These are phyloP conservation scores for Annulohypoxylon bovei DNA, from an alignment of 495 filamentous ascomycete genomes.

Conservation along the genomic window DNA sequence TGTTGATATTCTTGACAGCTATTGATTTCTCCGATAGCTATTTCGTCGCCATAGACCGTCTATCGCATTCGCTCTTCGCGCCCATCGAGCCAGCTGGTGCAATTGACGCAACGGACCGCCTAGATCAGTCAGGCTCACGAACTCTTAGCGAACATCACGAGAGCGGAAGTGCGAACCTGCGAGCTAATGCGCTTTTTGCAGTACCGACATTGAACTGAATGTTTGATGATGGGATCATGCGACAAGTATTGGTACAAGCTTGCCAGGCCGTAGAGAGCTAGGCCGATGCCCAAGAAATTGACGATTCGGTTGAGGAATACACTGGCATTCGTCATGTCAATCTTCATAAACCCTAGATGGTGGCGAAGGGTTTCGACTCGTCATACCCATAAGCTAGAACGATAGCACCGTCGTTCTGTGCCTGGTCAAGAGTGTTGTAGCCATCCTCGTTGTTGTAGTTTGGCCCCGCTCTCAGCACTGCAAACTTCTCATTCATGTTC, in stretches of 20 bases:
- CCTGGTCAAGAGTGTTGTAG: slow-evolving; percentile 76
- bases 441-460: slow-evolving; percentile 56
- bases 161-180: slow-evolving; percentile 59
- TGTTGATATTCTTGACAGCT: background rate
- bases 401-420: slow-evolving; percentile 74
- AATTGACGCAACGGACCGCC: slow-evolving; percentile 74
- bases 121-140: slow-evolving; percentile 38
- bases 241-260: slow-evolving; percentile 69
- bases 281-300: slow-evolving; percentile 72
- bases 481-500: slow-evolving; percentile 81
- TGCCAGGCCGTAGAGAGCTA: slow-evolving; percentile 73
- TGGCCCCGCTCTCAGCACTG: slow-evolving; percentile 67
- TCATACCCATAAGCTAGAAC: slow-evolving; percentile 75
- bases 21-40: too few species aligned
- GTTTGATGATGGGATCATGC: slow-evolving; percentile 75
- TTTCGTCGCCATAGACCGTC: background rate
- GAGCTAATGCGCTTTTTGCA: slow-evolving; percentile 73
- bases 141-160: background rate
- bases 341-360: background rate
- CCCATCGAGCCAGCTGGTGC: slow-evolving; percentile 82
- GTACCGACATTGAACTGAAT: slow-evolving; percentile 74
- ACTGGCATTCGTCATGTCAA: slow-evolving; percentile 47
- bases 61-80: slow-evolving; percentile 65
- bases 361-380: slow-evolving; percentile 15
- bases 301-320: slow-evolving; percentile 72